Evolutionary conservation across 495 filamentous ascomycete genomes (phyloP).

Genomic region (Podospora australis): DNA sequence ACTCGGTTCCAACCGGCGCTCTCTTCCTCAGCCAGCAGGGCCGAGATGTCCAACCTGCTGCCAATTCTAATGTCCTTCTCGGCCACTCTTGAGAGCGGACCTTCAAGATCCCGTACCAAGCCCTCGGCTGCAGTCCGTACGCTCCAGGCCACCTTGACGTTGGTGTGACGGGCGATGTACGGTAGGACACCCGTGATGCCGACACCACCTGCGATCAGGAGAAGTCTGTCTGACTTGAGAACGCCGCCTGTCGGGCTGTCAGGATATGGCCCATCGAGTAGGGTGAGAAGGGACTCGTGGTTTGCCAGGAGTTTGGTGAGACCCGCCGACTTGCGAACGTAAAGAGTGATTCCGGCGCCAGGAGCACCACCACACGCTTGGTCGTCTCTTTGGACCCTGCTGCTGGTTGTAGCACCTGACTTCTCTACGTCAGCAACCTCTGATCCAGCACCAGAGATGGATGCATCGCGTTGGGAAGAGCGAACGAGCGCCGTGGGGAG

Average conservation of each 20-base stretch:
- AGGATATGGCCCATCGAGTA: slow-evolving; percentile 26
- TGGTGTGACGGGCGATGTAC: slow-evolving; percentile 21
- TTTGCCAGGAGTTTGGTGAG: slow-evolving; percentile 17
- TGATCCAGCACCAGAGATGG: background rate
- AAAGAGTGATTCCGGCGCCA: slow-evolving; percentile 24
- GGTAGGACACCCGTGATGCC: slow-evolving; percentile 37
- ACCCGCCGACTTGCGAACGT: slow-evolving; percentile 23
- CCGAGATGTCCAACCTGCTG: slow-evolving; percentile 22
- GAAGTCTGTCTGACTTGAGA: slow-evolving; percentile 23
- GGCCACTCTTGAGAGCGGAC: slow-evolving; percentile 11
- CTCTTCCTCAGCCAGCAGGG: slow-evolving; percentile 24
- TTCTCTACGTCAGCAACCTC: slow-evolving; percentile 8
- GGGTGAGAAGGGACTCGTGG: slow-evolving; percentile 14
- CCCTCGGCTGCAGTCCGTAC: slow-evolving; percentile 13
- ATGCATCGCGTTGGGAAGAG: background rate
- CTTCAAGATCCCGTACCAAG: slow-evolving; percentile 23
- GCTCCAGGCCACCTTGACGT: slow-evolving; percentile 35
- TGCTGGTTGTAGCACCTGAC: background rate
- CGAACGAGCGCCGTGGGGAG: slow-evolving; percentile 16
- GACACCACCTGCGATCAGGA: slow-evolving; percentile 38
- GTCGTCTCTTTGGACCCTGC: background rate
- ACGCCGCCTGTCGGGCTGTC: slow-evolving; percentile 5
- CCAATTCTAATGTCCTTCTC: slow-evolving; percentile 32
- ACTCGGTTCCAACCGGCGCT: slow-evolving; percentile 24
- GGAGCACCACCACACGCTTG: background rate